A percentile compares a stretch with the other conserved stretches of the same genome.
Conservation (phyloP, 2,329 filamentous ascomycete genomes). For the Tolypocladium paradoxum region DNA sequence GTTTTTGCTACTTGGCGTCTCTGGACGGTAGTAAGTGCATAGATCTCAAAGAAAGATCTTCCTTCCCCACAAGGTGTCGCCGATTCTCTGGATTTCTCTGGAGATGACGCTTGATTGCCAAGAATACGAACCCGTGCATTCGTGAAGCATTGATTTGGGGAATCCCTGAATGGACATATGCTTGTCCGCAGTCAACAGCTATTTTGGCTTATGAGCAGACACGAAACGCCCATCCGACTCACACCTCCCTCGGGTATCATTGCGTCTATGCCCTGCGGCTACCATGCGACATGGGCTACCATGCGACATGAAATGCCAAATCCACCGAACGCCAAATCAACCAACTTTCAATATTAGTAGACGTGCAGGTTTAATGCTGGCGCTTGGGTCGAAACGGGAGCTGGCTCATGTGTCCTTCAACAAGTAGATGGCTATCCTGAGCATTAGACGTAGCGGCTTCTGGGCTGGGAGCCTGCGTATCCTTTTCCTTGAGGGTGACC, state of each 20-base stretch:
- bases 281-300: not conserved
- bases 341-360: not conserved
- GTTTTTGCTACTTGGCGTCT: constrained; percentile 42
- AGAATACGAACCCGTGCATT: constrained; percentile 2
- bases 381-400: constrained; percentile 7
- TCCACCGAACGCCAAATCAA: not conserved
- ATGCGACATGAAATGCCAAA: not conserved
- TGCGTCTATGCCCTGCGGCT: not conserved
- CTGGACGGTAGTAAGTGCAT: constrained; percentile 45
- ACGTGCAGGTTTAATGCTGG: not conserved
- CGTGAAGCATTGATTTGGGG: not conserved
- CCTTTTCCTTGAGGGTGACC: constrained; percentile 42
- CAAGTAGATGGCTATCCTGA: constrained; percentile 30
- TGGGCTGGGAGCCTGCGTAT: constrained; percentile 11
- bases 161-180: not conserved
- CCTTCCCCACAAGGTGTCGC: constrained; percentile 75
- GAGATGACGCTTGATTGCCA: constrained; percentile 93
- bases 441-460: constrained; percentile 15
- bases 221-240: not conserved
- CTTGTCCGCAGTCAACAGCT: not conserved
- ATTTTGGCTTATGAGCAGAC: not conserved
- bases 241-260: not conserved
- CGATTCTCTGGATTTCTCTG: constrained; percentile 51
- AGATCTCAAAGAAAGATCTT: constrained; percentile 52
- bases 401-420: constrained; percentile 41